Evolutionary conservation across 306 rosid genomes (phyloP), one percentile per base, ranked within the genome.

Genomic region (Cyclanthera cordifolia): DNA sequence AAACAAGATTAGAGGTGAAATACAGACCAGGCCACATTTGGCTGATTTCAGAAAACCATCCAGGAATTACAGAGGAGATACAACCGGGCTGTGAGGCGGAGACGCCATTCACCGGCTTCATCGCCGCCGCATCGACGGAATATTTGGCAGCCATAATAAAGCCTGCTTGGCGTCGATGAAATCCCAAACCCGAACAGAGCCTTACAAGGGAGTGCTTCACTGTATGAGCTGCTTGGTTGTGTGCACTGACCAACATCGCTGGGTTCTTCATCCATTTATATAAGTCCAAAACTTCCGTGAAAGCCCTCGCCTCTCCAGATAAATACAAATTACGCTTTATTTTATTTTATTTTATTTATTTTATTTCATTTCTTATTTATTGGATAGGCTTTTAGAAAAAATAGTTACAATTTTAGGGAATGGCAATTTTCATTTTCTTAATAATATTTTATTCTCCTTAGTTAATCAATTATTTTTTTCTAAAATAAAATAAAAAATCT

Each of bases 11-110:
- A 1, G 30, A 30, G n/a, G 21, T 20, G 56, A 41, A 74, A 54
- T 77, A 78, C 93, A 19, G 69, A 92, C 98, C 98, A 5, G 98
- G 98, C 96, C 98, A 92, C 96, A 89, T 84, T 89, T 96, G 92
- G 85, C 98, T 92, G 59, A 92, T 81, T 83, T 92, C 96, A 5
- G 98, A 92, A 77, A 92, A 92, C 98, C 98, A 92, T 7, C 98
- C 95, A 51, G 96, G 96, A 71, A 89, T 87, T 37, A 92, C 87
- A 23, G 88, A 20, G 1, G 95, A 85, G 48, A 87, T 58, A 16
- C 77, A 78, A 28, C 76, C 72, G 7, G 87, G 72, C n/a, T 65
- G 75, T 15, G 91, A 67, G 63, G 75, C 76, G 14, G 80, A 67
- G 32, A 54, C 72, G 5, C 89, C 90, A 67, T 85, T 86, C 57